Base-by-base conservation (phyloP, 2,329 filamentous ascomycete genomes). In the Aspergillus piperis region DNA sequence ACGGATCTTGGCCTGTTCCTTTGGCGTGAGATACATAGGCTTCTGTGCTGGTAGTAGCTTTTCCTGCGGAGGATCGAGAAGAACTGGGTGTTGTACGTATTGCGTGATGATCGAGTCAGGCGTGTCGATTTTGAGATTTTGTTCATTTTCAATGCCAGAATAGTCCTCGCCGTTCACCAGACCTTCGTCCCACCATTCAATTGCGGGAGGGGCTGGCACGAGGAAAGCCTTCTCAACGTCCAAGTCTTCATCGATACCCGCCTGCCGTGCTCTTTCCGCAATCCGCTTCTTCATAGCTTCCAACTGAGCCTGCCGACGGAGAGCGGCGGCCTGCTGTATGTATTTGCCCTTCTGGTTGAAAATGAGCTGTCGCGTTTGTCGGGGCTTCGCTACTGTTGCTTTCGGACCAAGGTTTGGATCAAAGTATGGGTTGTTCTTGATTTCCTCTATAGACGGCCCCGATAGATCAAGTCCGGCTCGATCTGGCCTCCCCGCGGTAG, bases 301-400 rank as follows among this genome's bases (percentile, higher is more conserved):
- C 27, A 99, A 82, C 54, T 90, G 89, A 44, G 90, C 92, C 77
- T 97, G 93, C 62, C 92, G 86, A 63, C 95, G 88, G 55, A 97
- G 80, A 59, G 93, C 93, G 74, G 91, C 94, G 7, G 91, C 95
- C 77, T 98, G 94, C 65, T 92, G 89, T 62, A 98, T 96, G 72
- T 96, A 98, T 83, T 98, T 98, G 56, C 95, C 95, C 75, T 96
- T 96, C 68, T 93, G 88, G 70, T 97, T 96, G 81, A 99, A 98
- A 11, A 92, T 80, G 17, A 99, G 83, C 65, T 91, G 88, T 61
- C 91, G 88, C 10, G 91, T 85, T 64, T 90, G 84, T 54, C 92
- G 85, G 39, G 84, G 81, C 68, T 89, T 90, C 70, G 75, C 81
- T 64, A 78, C 71, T 57, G 81, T 79, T 65, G 83, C 82, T 58